A percentile compares a stretch with the other conserved stretches of the same genome.
These are phyloP conservation scores for Phylloboletellus chloephorus DNA, from an alignment of 1,284 basidiomycete species.

Conservation along the genomic window DNA sequence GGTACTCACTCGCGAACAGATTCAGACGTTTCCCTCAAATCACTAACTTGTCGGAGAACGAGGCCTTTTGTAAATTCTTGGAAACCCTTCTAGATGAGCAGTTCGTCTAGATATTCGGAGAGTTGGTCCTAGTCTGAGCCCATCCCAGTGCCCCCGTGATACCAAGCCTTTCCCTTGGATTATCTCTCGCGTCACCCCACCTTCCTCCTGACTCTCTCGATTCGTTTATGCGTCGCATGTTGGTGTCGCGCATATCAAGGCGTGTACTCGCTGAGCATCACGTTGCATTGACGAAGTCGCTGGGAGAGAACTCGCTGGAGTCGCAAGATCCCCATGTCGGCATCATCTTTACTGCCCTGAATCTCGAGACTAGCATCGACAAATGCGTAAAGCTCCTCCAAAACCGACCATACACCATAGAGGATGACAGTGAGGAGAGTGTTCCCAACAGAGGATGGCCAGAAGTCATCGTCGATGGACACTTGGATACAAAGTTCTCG, in stretches of 20 bases:
- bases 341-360: slow-evolving; percentile 77
- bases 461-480: slow-evolving; percentile 69
- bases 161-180: slow-evolving; percentile 69
- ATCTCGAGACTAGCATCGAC: slow-evolving; percentile 66
- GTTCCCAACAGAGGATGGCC: slow-evolving; percentile 44
- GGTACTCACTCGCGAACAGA: slow-evolving; percentile 37
- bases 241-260: slow-evolving; percentile 84
- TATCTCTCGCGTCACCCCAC: slow-evolving; percentile 74
- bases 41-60: slow-evolving; percentile 71
- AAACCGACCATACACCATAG: slow-evolving; percentile 42
- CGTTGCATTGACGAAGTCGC: slow-evolving; percentile 70
- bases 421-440: slow-evolving; percentile 36
- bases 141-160: slow-evolving; percentile 62
- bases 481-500: slow-evolving; percentile 67
- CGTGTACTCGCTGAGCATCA: slow-evolving; percentile 89
- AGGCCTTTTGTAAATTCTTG: slow-evolving; percentile 72
- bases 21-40: slow-evolving; percentile 76
- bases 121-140: slow-evolving; percentile 9
- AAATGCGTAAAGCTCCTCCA: slow-evolving; percentile 61
- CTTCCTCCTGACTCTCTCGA: slow-evolving; percentile 77
- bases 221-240: slow-evolving; percentile 87
- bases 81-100: slow-evolving; percentile 68
- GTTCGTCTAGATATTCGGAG: slow-evolving; percentile 34
- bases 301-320: slow-evolving; percentile 33
- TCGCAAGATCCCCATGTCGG: slow-evolving; percentile 67